Percentiles rank a stretch among this genome's conserved stretches.
Conservation (phyloP, 2,329 filamentous ascomycete species). For the Aspergillaceae sp. region DNA sequence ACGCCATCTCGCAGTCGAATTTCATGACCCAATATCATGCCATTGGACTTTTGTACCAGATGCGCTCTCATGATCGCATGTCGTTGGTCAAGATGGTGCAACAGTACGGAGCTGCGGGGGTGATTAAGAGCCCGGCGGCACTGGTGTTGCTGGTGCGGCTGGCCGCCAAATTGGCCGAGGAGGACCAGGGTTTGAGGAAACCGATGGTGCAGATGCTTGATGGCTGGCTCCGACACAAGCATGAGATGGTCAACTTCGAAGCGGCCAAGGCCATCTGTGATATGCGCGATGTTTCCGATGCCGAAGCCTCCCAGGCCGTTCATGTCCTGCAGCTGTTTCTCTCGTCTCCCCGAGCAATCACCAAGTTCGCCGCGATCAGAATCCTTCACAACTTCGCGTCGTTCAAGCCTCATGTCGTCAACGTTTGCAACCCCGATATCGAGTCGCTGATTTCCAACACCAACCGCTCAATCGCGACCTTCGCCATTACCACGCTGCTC, state of each 20-base stretch:
- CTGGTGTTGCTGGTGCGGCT: conserved; percentile 86
- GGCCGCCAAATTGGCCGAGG: conserved; percentile 87
- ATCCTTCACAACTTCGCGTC: conserved; percentile 94
- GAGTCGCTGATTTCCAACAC: conserved; percentile 93
- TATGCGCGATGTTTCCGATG: conserved; percentile 84
- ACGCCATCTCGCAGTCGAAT: conserved; percentile 69
- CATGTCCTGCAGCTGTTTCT: conserved; percentile 95
- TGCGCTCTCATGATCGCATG: conserved; percentile 96
- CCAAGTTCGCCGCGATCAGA: conserved; percentile 93
- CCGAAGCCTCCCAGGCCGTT: conserved; percentile 82
- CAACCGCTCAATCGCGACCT: conserved; percentile 95
- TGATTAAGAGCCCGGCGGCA: conserved; percentile 89
- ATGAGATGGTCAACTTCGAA: conserved; percentile 99
- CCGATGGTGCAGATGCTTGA: conserved; percentile 97
- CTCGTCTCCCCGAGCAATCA: conserved; percentile 87
- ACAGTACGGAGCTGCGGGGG: conserved; percentile 85
- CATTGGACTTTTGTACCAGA: conserved; percentile 93
- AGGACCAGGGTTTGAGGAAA: conserved; percentile 78
- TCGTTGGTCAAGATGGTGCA: conserved; percentile 99
- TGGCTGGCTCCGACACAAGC: conserved; percentile 95
- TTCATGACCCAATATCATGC: conserved; percentile 99
- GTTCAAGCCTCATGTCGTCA: conserved; percentile 89
- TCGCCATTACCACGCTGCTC: conserved; percentile 93
- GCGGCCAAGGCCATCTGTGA: conserved; percentile 97
- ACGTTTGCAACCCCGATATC: conserved; percentile 93